These are phyloP conservation scores for Pseudoturritis turrita DNA, from an alignment of 345 rosid genomes.

Conservation along the genomic window DNA sequence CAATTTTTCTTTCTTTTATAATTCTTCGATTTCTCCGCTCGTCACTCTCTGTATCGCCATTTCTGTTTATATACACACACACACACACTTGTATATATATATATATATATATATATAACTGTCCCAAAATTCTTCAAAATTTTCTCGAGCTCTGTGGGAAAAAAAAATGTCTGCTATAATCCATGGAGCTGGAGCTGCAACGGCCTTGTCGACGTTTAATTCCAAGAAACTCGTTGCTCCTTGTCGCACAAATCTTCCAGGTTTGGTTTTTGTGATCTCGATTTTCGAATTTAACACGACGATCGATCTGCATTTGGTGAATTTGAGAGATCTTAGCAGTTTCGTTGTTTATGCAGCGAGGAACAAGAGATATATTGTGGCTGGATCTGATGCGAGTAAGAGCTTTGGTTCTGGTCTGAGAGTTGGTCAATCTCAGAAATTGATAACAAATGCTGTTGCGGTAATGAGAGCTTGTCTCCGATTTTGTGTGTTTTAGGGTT, in stretches of 20 bases:
- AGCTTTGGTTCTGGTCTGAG: slow-evolving; percentile 34
- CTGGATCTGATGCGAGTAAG: slow-evolving; percentile 57
- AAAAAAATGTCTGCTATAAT: slow-evolving; percentile 62
- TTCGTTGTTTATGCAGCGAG: slow-evolving; percentile 36
- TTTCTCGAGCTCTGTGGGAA: slow-evolving; percentile 8
- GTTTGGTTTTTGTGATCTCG: slow-evolving; percentile 29
- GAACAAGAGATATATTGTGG: slow-evolving; percentile 40
- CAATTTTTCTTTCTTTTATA: background rate
- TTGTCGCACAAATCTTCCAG: slow-evolving; percentile 47
- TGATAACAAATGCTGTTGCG: slow-evolving; percentile 75
- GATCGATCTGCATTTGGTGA: too few relatives aligned
- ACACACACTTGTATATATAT: background rate
- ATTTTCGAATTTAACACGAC: background rate
- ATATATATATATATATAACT: too few relatives aligned
- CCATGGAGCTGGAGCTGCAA: slow-evolving; percentile 62
- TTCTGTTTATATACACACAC: too few relatives aligned
- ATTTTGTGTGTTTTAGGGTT: background rate
- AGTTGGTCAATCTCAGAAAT: slow-evolving; percentile 37
- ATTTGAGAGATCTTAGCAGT: background rate
- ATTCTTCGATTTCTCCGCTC: slow-evolving; percentile 31
- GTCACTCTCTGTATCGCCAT: background rate
- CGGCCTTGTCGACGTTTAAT: slow-evolving; percentile 43
- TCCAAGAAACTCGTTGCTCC: slow-evolving; percentile 40
- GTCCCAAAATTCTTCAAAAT: background rate
- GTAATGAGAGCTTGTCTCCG: too few relatives aligned